Evolutionary conservation across 352 stramenopile species (phyloP).

Genomic region (Phytophthora agathidicida): DNA sequence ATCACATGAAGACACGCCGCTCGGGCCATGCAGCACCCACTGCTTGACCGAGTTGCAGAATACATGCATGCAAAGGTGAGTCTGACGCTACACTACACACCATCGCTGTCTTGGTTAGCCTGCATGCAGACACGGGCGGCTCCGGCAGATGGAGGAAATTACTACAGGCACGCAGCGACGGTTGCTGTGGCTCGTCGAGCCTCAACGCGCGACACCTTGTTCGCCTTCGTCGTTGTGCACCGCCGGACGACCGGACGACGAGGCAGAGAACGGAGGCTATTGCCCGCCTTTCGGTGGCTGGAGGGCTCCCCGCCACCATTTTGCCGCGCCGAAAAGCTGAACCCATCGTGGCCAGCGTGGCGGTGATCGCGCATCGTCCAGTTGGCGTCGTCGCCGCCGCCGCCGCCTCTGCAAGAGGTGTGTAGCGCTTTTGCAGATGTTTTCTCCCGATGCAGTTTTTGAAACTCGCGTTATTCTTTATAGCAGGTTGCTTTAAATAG

Average conservation of each 20-base stretch:
- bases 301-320: neutral
- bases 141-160: constrained; percentile 11
- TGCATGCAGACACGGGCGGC: neutral
- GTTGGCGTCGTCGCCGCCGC: constrained; percentile 7
- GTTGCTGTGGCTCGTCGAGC: neutral
- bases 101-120: neutral
- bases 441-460: constrained; percentile 2
- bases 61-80: no score
- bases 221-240: no score
- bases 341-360: constrained; percentile 16
- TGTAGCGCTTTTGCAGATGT: constrained; percentile 5
- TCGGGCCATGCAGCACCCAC: no score
- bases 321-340: constrained; percentile 9
- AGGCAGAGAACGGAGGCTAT: constrained; percentile 20
- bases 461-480: no score
- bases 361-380: constrained; percentile 7
- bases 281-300: constrained; percentile 19
- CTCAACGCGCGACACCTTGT: constrained; percentile 8
- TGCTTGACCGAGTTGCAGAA: no score
- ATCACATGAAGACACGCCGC: no score
- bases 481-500: no score
- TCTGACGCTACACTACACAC: no score
- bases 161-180: neutral
- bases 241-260: constrained; percentile 22
- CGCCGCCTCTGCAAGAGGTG: no score